phyloP scores from a whole-genome alignment of 2,329 filamentous ascomycete species.

The Colletotrichum sp. region DNA sequence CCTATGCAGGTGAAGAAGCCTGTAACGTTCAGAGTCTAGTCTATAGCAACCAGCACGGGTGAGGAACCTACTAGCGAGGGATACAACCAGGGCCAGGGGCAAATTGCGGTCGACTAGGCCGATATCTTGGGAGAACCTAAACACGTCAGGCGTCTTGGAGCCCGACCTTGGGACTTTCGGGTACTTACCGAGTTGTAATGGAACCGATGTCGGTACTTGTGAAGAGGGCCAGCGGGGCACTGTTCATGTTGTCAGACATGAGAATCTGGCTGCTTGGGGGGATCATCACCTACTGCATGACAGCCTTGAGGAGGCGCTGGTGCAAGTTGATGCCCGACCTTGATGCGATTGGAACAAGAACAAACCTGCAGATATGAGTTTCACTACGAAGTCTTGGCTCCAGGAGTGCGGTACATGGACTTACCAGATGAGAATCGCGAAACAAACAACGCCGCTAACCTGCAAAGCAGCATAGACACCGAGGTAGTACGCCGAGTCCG shows the following conservation, averaged over 20 bases:
- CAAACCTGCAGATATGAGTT: background rate
- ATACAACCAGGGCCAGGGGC: conserved; percentile 25
- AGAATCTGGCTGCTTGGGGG: background rate
- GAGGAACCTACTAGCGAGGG: conserved; percentile 9
- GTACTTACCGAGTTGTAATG: conserved; percentile 26
- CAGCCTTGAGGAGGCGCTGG: conserved; percentile 8
- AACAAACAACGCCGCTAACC: background rate
- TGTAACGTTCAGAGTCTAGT: background rate
- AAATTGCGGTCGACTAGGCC: conserved; percentile 29
- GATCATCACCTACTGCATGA: conserved; percentile 6
- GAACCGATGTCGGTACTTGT: conserved; percentile 25
- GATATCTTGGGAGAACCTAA: conserved; percentile 28
- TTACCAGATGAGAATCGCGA: conserved; percentile 18
- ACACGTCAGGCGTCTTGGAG: background rate
- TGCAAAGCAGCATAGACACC: conserved; percentile 24
- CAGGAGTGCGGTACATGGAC: background rate
- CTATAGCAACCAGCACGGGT: background rate
- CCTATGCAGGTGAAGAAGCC: conserved; percentile 31
- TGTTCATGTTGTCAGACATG: background rate
- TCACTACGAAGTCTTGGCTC: background rate
- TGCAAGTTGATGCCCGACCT: conserved; percentile 18
- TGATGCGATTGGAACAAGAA: conserved; percentile 8
- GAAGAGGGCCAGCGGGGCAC: conserved; percentile 22
- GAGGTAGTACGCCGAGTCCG: conserved; percentile 25
- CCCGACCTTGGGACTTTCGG: background rate